Evolutionary conservation across 257 asterid species (phyloP).

Genomic region (Asclepias syriaca): DNA sequence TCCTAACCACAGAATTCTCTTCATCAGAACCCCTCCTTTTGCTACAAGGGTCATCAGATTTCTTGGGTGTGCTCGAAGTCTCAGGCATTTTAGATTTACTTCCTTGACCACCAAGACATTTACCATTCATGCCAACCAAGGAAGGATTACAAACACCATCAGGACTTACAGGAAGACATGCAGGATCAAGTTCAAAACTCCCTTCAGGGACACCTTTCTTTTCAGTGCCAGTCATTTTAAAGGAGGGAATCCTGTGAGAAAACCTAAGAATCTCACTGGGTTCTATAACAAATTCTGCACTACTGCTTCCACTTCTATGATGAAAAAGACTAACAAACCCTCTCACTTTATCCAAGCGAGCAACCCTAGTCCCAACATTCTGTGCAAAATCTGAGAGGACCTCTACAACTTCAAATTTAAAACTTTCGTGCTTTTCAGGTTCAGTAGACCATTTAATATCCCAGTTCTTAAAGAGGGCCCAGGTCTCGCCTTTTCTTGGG

Average conservation of each 20-base stretch:
- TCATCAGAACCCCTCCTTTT: slow-evolving; percentile 12
- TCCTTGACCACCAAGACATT: slow-evolving; percentile 19
- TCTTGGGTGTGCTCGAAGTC: slow-evolving; percentile 12
- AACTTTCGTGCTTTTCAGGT: slow-evolving; percentile 29
- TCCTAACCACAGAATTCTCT: slow-evolving; percentile 10
- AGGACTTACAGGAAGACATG: slow-evolving; percentile 49
- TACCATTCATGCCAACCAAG: slow-evolving; percentile 17
- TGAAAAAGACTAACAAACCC: slow-evolving; percentile 65
- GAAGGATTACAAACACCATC: slow-evolving; percentile 44
- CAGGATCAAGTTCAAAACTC: slow-evolving; percentile 87
- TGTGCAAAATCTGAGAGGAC: slow-evolving; percentile 46
- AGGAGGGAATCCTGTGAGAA: slow-evolving; percentile 58
- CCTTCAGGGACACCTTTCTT: slow-evolving; percentile 65
- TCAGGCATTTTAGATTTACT: slow-evolving; percentile 9
- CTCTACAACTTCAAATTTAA: slow-evolving; percentile 64
- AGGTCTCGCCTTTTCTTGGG: slow-evolving; percentile 66
- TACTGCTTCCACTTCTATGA: slow-evolving; percentile 23
- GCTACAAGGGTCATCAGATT: slow-evolving; percentile 21
- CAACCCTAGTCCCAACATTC: slow-evolving; percentile 43
- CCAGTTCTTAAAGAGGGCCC: slow-evolving; percentile 81
- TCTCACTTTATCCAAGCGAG: slow-evolving; percentile 46
- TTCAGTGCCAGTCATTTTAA: slow-evolving; percentile 53
- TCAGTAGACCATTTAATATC: slow-evolving; percentile 48
- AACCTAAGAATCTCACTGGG: slow-evolving; percentile 44
- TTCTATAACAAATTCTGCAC: slow-evolving; percentile 25